Evolutionary conservation across 2,329 filamentous ascomycete genomes (phyloP), one percentile per base, ranked within the genome.

Genomic region (Microsporum ferrugineum): DNA sequence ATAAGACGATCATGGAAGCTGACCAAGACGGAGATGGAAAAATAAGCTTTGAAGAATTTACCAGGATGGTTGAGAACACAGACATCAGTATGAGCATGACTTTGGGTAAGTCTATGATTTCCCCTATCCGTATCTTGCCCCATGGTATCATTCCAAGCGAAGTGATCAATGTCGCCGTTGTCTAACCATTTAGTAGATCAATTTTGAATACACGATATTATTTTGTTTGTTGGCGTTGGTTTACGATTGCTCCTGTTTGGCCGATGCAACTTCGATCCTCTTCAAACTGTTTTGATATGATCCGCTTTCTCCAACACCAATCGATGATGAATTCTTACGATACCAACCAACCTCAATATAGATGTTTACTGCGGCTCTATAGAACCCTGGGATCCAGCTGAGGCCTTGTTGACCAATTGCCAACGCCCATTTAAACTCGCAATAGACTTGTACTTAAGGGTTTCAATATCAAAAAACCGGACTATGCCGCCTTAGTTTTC

Each of bases 1-100:
- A 99, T 80, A 99, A 99, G 85, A 99, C 94, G 63, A 97, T 99
- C 74, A 97, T 97, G 94, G 94, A 99, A 79, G 94, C 94, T 57
- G 94, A 99, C 76, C 82, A 91, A 68, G 94, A 99, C 76, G 86
- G 86, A 64, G 94, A 99, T 75, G 94, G 94, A 71, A 95, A 95
- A 82, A 97, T 99, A 75, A 96, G 90, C 80, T 99, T 99, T 71
- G 91, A 97, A 77, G 94, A 99, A 81, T 99, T 99, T 73, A 92
- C 86, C 64, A 90, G 94, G 79, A 97, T 99, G 92, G 94, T 99
- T 58, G 92, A 96, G 82, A 95, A 88, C 74, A 97, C 92, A 31
- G 84, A 87, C 73, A 80, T 86, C 55, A 82, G 79, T 63, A 80
- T 85, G 79, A 86, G 83, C 73, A 85, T 86, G 84, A 86, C 84